A percentile compares a stretch with the other conserved stretches of the same genome.
These are phyloP conservation scores for Bipolaris zeicola DNA, from an alignment of 2,329 filamentous ascomycete species.

Conservation along the genomic window DNA sequence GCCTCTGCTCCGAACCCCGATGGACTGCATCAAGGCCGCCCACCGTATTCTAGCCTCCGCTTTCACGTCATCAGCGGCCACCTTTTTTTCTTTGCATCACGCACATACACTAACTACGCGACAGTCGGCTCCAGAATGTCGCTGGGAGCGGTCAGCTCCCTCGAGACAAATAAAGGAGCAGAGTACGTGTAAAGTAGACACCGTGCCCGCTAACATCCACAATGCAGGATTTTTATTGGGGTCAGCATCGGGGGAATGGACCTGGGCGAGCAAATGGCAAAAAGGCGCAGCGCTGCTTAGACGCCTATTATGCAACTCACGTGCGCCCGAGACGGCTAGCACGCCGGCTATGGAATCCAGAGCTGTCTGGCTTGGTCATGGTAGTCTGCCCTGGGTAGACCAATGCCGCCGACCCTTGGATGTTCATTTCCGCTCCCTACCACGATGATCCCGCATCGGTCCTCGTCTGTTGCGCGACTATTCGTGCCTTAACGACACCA, in stretches of 20 bases:
- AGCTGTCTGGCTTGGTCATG: conserved; percentile 28
- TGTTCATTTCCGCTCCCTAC: conserved; percentile 33
- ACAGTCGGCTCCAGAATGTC: neutral
- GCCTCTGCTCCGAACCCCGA: conserved; percentile 25
- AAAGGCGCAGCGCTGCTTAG: conserved; percentile 24
- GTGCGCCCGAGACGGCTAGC: conserved; percentile 25
- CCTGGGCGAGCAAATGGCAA: conserved; percentile 29
- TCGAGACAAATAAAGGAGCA: neutral
- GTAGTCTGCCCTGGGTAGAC: conserved; percentile 22
- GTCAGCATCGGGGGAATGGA: conserved; percentile 26
- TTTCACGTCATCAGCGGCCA: conserved; percentile 3
- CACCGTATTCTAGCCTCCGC: neutral
- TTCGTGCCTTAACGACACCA: conserved; percentile 14
- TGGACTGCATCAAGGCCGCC: conserved; percentile 2
- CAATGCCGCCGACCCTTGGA: conserved; percentile 33
- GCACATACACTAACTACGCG: neutral
- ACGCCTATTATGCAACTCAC: conserved; percentile 27
- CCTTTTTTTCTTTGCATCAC: neutral
- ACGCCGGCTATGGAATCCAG: conserved; percentile 30
- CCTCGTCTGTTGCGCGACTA: conserved; percentile 4
- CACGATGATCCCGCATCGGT: conserved; percentile 24
- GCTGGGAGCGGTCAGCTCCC: conserved; percentile 19
- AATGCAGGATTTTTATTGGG: conserved; percentile 18
- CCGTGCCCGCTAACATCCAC: conserved; percentile 19
- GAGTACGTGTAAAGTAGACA: conserved; percentile 12